These are phyloP conservation scores for Diospyros lotus DNA, from an alignment of 148 eudicot genomes.

Conservation along the genomic window DNA sequence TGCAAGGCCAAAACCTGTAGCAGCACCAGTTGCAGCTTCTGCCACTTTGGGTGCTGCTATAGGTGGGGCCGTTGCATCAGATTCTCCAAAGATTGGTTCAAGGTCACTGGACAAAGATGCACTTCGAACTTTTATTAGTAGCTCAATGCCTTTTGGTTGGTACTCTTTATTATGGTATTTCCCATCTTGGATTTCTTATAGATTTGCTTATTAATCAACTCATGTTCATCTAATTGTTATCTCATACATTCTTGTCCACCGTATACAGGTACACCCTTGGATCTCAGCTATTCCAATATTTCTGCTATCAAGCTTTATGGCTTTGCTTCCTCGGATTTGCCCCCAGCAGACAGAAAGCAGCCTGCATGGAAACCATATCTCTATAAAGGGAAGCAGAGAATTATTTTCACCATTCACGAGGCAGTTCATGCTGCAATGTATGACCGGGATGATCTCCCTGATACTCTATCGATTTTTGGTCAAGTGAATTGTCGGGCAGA, in stretches of 20 bases:
- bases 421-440: constrained; percentile 90
- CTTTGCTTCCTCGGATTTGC: constrained; percentile 72
- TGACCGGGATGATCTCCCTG: constrained; percentile 94
- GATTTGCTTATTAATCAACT: background rate
- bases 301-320: constrained; percentile 72
- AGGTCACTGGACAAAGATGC: constrained; percentile 77
- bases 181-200: constrained; percentile 13
- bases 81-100: constrained; percentile 77
- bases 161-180: constrained; percentile 36
- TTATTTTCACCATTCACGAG: constrained; percentile 76
- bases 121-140: constrained; percentile 71
- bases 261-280: constrained; percentile 80
- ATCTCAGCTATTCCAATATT: constrained; percentile 76
- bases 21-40: constrained; percentile 71
- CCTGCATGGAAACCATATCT: constrained; percentile 99
- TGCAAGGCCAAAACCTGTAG: constrained; percentile 77
- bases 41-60: constrained; percentile 37
- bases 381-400: constrained; percentile 82
- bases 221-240: constrained; percentile 3
- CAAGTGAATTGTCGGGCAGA: constrained; percentile 97
- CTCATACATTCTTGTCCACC: constrained; percentile 16
- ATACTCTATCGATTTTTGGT: constrained; percentile 72
- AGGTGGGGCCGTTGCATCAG: constrained; percentile 51
- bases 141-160: constrained; percentile 99
- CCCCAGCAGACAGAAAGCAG: constrained; percentile 84